Conservation (phyloP, 1,284 basidiomycete genomes). For the Rhodotorula sp. region DNA sequence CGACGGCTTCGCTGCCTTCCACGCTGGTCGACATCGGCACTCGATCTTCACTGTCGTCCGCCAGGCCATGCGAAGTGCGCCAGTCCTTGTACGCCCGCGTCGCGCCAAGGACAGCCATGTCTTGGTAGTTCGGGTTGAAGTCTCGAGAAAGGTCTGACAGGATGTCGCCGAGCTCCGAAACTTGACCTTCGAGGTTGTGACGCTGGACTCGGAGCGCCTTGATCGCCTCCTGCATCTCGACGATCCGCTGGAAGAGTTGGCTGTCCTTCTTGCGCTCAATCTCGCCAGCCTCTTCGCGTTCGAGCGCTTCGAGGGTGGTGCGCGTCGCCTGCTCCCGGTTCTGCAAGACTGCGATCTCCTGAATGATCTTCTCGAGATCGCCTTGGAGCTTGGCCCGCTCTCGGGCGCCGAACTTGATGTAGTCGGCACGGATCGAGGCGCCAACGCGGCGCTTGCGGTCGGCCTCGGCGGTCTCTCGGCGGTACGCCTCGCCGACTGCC, state of each 20-base stretch:
- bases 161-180: conserved; percentile 77
- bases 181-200: conserved; percentile 67
- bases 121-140: conserved; percentile 98
- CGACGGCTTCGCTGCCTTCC: conserved; percentile 12
- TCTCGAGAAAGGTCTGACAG: conserved; percentile 71
- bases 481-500: conserved; percentile 68
- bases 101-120: conserved; percentile 97
- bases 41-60: conserved; percentile 27
- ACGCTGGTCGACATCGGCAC: conserved; percentile 24
- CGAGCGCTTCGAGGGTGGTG: conserved; percentile 45
- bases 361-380: conserved; percentile 58
- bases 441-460: conserved; percentile 69
- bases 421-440: conserved; percentile 82
- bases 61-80: conserved; percentile 44
- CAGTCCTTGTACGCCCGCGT: conserved; percentile 88
- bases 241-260: conserved; percentile 70
- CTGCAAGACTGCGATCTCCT: conserved; percentile 50
- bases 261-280: conserved; percentile 65
- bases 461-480: conserved; percentile 66
- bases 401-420: conserved; percentile 79
- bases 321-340: conserved; percentile 63
- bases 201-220: conserved; percentile 71
- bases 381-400: conserved; percentile 77
- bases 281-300: conserved; percentile 43
- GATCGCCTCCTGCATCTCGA: conserved; percentile 71